Evolutionary conservation across 225 moss, liverwort and hornwort species (phyloP).

Genomic region (Neckera pumila): DNA sequence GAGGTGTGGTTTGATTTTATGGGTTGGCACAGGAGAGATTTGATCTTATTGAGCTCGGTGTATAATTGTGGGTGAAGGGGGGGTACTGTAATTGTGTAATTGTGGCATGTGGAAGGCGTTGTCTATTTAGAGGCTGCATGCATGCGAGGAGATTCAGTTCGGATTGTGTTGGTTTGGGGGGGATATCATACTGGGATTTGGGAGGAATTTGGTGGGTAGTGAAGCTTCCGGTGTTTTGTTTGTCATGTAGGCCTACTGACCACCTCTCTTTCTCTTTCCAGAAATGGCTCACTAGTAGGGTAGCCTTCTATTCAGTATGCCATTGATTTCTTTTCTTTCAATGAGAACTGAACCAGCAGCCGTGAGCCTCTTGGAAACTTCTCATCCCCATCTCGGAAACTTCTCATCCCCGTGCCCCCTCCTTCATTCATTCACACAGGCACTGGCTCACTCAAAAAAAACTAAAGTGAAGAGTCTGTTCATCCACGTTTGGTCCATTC

Average conservation of each 20-base stretch:
- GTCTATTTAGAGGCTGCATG: neutral
- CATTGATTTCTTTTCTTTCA: neutral
- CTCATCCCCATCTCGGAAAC: accelerated
- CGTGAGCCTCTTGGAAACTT: neutral
- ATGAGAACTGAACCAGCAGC: too few species aligned
- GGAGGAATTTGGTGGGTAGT: neutral
- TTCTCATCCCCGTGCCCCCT: neutral
- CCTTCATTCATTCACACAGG: neutral
- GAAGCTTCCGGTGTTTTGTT: neutral
- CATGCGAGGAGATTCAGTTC: neutral
- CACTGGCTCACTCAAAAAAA: too few species aligned
- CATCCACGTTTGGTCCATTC: too few species aligned
- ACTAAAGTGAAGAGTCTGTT: too few species aligned
- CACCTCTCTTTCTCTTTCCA: too few species aligned
- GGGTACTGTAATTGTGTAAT: neutral
- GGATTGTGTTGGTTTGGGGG: conserved; percentile 2
- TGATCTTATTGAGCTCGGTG: accelerated
- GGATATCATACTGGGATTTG: neutral
- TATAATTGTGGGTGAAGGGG: neutral
- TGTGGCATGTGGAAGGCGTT: neutral
- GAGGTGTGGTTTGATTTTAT: neutral
- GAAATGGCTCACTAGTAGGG: too few species aligned
- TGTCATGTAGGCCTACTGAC: neutral
- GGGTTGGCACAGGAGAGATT: neutral
- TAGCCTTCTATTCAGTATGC: neutral